A percentile compares a stretch with the other conserved stretches of the same genome.
Evolutionary conservation across 345 rosid species (phyloP).

Genomic region (Combretum micranthum): DNA sequence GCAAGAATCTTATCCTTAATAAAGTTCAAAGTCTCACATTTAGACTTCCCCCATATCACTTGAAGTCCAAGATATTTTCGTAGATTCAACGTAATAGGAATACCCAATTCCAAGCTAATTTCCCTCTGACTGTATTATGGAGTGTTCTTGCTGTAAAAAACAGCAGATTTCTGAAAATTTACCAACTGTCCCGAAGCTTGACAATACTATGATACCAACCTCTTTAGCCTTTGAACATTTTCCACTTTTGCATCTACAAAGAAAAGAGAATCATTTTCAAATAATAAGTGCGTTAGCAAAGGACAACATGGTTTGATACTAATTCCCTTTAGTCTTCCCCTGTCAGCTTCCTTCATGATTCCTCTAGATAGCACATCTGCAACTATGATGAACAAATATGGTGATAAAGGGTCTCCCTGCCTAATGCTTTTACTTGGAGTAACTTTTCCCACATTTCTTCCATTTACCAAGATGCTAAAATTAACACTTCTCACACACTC

Average conservation of each 20-base stretch:
- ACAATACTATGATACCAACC: neutral
- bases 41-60: neutral
- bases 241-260: neutral
- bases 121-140: too few relatives aligned
- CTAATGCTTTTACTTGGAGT: neutral
- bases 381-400: neutral
- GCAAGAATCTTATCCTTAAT: neutral
- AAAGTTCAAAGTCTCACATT: neutral
- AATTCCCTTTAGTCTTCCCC: neutral
- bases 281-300: neutral
- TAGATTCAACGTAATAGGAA: neutral
- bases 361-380: neutral
- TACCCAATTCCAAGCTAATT: too few relatives aligned
- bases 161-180: neutral
- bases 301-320: neutral
- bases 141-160: neutral
- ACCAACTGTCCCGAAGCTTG: neutral
- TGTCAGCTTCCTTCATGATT: neutral
- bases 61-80: neutral
- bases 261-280: neutral
- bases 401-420: neutral
- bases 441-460: neutral
- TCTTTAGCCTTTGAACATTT: neutral
- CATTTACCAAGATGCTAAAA: neutral
- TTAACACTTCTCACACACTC: neutral